These are phyloP conservation scores for Pseudoscleropodium purum DNA, from an alignment of 225 moss, liverwort and hornwort genomes.

Conservation along the genomic window DNA sequence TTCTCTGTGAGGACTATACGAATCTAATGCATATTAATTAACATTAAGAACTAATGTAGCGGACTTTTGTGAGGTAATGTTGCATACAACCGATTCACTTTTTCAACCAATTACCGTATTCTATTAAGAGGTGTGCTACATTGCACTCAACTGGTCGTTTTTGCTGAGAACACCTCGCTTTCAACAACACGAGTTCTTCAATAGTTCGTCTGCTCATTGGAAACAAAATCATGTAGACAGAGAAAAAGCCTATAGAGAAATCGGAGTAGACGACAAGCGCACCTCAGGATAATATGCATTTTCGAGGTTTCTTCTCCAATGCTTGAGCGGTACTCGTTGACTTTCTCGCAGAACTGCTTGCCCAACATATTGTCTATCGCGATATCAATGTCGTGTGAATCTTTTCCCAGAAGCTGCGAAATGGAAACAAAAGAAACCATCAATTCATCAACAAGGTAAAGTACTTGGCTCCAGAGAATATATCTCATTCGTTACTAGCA, in stretches of 20 bases:
- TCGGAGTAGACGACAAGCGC: background rate
- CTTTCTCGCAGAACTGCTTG: slow-evolving; percentile 23
- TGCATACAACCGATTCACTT: background rate
- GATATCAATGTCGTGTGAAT: slow-evolving; percentile 21
- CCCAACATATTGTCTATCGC: slow-evolving; percentile 22
- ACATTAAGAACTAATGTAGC: background rate
- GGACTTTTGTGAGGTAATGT: background rate
- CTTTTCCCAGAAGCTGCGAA: slow-evolving; percentile 5
- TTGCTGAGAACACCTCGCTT: background rate
- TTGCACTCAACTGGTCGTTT: background rate
- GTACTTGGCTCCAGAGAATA: background rate
- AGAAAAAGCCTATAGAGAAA: background rate
- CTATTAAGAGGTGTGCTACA: background rate
- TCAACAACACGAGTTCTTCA: background rate
- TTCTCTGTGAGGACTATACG: background rate
- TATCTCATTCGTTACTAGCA: background rate
- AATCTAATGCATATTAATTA: background rate
- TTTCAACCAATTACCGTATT: background rate
- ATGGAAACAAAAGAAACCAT: background rate
- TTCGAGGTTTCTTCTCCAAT: slow-evolving; percentile 6
- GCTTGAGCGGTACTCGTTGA: slow-evolving; percentile 10
- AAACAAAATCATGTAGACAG: background rate
- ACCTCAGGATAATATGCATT: slow-evolving; percentile 10
- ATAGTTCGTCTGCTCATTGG: background rate
- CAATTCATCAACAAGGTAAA: background rate